Evolutionary conservation across 148 eudicot genomes (phyloP), one percentile per base, ranked within the genome.

Genomic region (Vaccinium corymbosum): DNA sequence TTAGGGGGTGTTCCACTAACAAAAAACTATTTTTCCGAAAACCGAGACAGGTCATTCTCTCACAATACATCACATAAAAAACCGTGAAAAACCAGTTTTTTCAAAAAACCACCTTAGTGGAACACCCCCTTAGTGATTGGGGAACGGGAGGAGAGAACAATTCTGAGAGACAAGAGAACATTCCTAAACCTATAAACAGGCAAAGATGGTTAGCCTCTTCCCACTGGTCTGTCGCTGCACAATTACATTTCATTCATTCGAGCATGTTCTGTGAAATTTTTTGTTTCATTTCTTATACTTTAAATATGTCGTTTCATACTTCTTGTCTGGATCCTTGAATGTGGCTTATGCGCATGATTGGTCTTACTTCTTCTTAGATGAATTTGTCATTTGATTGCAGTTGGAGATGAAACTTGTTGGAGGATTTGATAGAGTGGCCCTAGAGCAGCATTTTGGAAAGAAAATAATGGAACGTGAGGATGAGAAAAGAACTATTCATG

Each of bases 371-470:
- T 52, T 35, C 48, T 78, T 22, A 78, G 4, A 70, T 51, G 13
- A 35, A 77, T 78, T 22, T 46, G 76, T 25, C 51, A 66, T 72
- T 68, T 76, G 53, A 46, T 79, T 89, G 87, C 93, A 97, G 99
- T 94, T 95, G 22, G 98, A 97, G 91, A 97, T 97, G 98, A 97
- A 94, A 89, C 98, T 92, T 73, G 84, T 93, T 87, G 98, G 94
- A 72, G 99, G 92, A 76, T 88, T 62, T 85, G 98, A 95, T 85
- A 86, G 98, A 11, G 93, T 89, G 89, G 93, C 98, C 48, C 98
- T 97, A 80, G 95, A 97, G 89, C 99, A 97, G 85, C 99, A 95
- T 85, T 97, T 97, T 79, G 99, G 99, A 81, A 97, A 93, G 91
- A 97, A 97, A 86, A 85, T 97, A 64, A 80, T 88, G 87, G 99